Evolutionary conservation across 1,284 basidiomycete genomes (phyloP), one percentile per base, ranked within the genome.

Genomic region (Trichosporon sp.): DNA sequence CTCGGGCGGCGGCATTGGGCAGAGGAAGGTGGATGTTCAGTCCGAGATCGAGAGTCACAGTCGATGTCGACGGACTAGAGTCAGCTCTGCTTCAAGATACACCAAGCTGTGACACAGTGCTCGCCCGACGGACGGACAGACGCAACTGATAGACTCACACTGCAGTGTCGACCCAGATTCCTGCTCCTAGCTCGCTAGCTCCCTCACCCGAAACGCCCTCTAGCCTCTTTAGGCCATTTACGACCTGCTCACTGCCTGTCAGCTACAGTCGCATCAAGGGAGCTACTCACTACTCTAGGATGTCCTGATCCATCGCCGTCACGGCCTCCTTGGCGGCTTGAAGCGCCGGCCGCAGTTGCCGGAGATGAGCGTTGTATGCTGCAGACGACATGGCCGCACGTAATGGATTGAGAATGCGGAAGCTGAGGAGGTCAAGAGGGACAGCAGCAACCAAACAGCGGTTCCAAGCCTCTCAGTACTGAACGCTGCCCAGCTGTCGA

Each of bases 21-120:
- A 77, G 62, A 21, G 71, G 58, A n/a, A 75, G 23, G 62, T 77
- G 75, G n/a, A 75, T 37, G 62, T 73, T 71, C 7, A 74, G 65
- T 0, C 75, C 75, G 16, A 77, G 62, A 61, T 75, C 74, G n/a
- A 77, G 66, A 0, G 72, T 73, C 6, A 77, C 61, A 0, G 21
- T 61, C 0, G 58, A 25, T 2, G 73, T 72, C 36, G 70, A 68
- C 4, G 60, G 66, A 40, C 73, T 76, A 56, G 4, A 1, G 36
- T 59, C 21, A 56, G 54, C 49, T 56, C n/a, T 23, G 46, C 5
- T 34, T 14, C 14, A 9, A 9, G 9, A 21, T 9, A 19, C 44
- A 9, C 44, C 14, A n/a, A 4, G 9, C 4, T 25, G 36, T 52
- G 11, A 37, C 40, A 14, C 27, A 23, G 44, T n/a, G n/a, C n/a